Evolutionary conservation across 495 filamentous ascomycete species (phyloP).

Genomic region (Apiosordaria backusii): DNA sequence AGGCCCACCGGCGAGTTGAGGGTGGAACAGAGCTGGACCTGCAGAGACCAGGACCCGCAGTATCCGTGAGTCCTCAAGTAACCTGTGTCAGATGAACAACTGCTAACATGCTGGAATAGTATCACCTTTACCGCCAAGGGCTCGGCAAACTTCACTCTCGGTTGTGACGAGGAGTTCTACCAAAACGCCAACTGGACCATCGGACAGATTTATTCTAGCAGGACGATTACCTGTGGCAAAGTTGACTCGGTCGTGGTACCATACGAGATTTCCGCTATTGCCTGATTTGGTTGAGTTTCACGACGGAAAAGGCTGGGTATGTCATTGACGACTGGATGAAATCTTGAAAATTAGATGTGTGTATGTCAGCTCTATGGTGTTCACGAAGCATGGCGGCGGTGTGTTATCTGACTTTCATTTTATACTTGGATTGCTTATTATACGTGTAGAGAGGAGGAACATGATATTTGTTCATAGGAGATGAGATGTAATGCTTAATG

Average conservation of each 20-base stretch:
- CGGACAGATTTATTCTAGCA: constrained; percentile 40
- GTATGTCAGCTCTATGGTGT: neutral
- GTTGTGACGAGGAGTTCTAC: constrained; percentile 35
- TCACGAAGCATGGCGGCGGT: neutral
- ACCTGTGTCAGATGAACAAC: neutral
- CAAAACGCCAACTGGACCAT: constrained; percentile 41
- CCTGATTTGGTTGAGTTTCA: constrained; percentile 21
- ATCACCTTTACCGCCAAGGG: constrained; percentile 38
- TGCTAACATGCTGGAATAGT: constrained; percentile 22
- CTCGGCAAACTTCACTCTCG: constrained; percentile 30
- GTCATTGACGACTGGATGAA: neutral
- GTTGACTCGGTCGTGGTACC: constrained; percentile 30
- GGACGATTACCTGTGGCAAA: constrained; percentile 33
- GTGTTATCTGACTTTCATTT: neutral
- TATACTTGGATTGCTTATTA: neutral
- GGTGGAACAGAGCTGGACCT: constrained; percentile 45
- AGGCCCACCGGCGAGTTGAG: constrained; percentile 29
- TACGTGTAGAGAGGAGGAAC: neutral
- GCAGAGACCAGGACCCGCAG: constrained; percentile 35
- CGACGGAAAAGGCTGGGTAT: neutral
- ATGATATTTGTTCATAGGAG: neutral
- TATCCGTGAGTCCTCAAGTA: constrained; percentile 34
- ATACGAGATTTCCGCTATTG: constrained; percentile 34
- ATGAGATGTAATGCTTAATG: neutral
- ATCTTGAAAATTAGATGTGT: constrained; percentile 27